phyloP scores from a whole-genome alignment of 768 basidiomycete genomes.

The Leccinum ochraceum region DNA sequence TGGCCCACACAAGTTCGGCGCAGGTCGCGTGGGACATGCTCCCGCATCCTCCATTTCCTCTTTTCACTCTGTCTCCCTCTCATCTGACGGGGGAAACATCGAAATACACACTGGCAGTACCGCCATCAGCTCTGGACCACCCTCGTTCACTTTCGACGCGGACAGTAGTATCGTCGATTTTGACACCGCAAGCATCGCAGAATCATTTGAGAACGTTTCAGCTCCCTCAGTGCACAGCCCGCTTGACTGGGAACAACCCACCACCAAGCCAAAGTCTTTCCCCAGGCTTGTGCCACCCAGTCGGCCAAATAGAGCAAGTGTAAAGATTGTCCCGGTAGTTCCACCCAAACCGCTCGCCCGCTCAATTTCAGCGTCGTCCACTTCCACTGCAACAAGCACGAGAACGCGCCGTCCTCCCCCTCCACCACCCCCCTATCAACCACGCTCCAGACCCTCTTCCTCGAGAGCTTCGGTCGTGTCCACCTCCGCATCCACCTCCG shows the following conservation, averaged over 20 bases:
- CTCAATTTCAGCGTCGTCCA: constrained; percentile 37
- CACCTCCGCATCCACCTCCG: constrained; percentile 49
- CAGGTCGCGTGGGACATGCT: constrained; percentile 46
- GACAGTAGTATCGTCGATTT: constrained; percentile 39
- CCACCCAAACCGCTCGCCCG: constrained; percentile 33
- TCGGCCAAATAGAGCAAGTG: constrained; percentile 47
- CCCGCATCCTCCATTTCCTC: constrained; percentile 76
- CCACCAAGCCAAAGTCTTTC: constrained; percentile 34
- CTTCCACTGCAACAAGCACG: constrained; percentile 38
- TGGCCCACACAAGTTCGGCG: constrained; percentile 38
- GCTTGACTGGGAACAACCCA: constrained; percentile 54
- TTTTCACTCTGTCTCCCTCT: constrained; percentile 81
- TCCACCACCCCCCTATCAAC: constrained; percentile 38
- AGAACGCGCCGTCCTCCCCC: constrained; percentile 40
- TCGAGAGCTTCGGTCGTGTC: constrained; percentile 40
- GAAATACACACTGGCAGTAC: constrained; percentile 15
- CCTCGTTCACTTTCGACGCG: constrained; percentile 49
- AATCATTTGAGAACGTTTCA: constrained; percentile 73
- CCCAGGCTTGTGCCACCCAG: constrained; percentile 41
- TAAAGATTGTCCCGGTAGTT: constrained; percentile 19
- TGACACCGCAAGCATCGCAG: constrained; percentile 60
- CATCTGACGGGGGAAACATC: constrained; percentile 51
- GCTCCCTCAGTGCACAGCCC: constrained; percentile 53
- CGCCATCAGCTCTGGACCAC: constrained; percentile 33
- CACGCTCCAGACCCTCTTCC: constrained; percentile 34